Conservation (phyloP, 1,284 basidiomycete genomes). For the Ganoderma lucidum region DNA sequence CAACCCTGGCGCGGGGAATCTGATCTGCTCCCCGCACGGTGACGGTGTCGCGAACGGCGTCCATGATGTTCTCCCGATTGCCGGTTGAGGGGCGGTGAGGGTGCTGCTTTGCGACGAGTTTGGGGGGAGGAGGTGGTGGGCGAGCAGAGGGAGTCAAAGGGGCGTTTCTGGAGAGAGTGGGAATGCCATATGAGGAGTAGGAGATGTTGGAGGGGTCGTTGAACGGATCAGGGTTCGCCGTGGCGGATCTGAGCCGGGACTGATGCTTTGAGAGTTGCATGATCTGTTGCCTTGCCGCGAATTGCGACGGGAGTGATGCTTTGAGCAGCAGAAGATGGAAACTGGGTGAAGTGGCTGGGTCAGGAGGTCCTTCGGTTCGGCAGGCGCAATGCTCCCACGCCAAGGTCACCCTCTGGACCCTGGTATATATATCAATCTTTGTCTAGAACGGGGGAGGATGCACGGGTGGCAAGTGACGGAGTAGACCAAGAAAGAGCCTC, state of each 20-base stretch:
- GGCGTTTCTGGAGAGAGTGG: slow-evolving; percentile 42
- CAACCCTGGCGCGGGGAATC: slow-evolving; percentile 50
- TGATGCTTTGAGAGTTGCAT: slow-evolving; percentile 46
- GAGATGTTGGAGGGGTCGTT: slow-evolving; percentile 51
- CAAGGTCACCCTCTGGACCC: slow-evolving; percentile 31
- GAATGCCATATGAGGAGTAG: slow-evolving; percentile 44
- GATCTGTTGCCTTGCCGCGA: slow-evolving; percentile 17
- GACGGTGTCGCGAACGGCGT: slow-evolving; percentile 74
- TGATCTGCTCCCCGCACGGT: slow-evolving; percentile 49
- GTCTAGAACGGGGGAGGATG: slow-evolving; percentile 11
- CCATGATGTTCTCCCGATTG: slow-evolving; percentile 54
- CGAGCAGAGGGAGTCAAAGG: slow-evolving; percentile 37
- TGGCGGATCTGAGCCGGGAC: slow-evolving; percentile 53
- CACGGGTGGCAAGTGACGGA: not conserved
- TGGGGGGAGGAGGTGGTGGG: slow-evolving; percentile 49
- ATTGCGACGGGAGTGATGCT: not conserved
- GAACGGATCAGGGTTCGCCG: slow-evolving; percentile 66
- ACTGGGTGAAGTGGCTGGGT: slow-evolving; percentile 17
- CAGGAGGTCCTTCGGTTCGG: slow-evolving; percentile 33
- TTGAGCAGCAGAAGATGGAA: slow-evolving; percentile 11
- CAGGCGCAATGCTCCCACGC: slow-evolving; percentile 37
- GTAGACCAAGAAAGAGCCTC: slow-evolving; percentile 9
- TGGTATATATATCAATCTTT: not conserved
- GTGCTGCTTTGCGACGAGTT: slow-evolving; percentile 42
- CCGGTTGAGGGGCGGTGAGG: slow-evolving; percentile 35